Conservation (phyloP, 371 early-diverging fungal genomes). For the Mortierella sp. region DNA sequence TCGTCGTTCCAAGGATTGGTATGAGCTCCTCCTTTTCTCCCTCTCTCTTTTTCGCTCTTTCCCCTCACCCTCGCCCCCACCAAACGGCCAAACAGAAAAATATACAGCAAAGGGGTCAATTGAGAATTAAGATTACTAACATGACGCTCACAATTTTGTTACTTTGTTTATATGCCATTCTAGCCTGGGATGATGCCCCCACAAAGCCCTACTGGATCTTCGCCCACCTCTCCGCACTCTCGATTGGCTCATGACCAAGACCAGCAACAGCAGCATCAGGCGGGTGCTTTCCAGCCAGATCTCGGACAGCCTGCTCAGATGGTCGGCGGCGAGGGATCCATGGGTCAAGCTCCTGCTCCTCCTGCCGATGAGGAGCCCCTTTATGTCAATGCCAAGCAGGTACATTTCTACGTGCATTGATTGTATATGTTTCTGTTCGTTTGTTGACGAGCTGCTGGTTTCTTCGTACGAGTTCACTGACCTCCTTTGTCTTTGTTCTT, state of each 20-base stretch:
- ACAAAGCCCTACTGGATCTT: slow-evolving; percentile 51
- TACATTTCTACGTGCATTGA: too few species aligned
- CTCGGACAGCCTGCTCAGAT: slow-evolving; percentile 24
- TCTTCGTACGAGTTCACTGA: not conserved
- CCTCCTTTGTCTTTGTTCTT: not conserved
- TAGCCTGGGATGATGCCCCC: slow-evolving; percentile 53
- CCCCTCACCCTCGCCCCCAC: not conserved
- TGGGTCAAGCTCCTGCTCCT: slow-evolving; percentile 20
- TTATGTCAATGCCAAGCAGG: slow-evolving; percentile 58
- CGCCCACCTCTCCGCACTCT: slow-evolving; percentile 41
- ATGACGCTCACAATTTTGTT: not conserved
- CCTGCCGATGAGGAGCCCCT: slow-evolving; percentile 52
- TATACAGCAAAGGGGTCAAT: not conserved
- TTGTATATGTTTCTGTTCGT: not conserved
- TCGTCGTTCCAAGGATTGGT: slow-evolving; percentile 36
- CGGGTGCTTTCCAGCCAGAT: slow-evolving; percentile 34
- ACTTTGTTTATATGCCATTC: not conserved
- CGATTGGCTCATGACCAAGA: slow-evolving; percentile 32
- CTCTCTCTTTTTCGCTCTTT: not conserved
- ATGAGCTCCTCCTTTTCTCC: not conserved
- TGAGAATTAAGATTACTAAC: slow-evolving; percentile 6
- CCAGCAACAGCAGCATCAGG: slow-evolving; percentile 15
- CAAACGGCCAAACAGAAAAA: not conserved
- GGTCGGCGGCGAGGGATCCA: slow-evolving; percentile 21
- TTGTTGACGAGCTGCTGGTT: not conserved